These are phyloP conservation scores for Trichocomaceae sp. DNA, from an alignment of 2,329 filamentous ascomycete species.

Conservation along the genomic window DNA sequence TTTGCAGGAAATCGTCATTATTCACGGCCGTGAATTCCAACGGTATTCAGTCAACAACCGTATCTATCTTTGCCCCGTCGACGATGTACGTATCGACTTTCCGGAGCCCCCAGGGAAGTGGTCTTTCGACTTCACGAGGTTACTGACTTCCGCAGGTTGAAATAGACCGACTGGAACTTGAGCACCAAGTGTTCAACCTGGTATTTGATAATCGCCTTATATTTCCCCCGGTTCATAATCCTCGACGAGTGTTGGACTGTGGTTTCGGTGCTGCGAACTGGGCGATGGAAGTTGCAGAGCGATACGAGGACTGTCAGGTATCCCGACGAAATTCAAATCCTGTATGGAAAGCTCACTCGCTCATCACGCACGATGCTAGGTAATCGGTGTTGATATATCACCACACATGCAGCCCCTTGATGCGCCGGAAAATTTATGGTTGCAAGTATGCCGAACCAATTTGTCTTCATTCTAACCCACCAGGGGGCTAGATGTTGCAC, in stretches of 20 bases:
- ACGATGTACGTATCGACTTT: slow-evolving; percentile 52
- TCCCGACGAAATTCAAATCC: slow-evolving; percentile 17
- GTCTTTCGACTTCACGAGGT: neutral
- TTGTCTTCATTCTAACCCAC: neutral
- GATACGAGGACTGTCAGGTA: slow-evolving; percentile 60
- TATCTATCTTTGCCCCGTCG: slow-evolving; percentile 62
- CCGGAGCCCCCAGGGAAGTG: neutral
- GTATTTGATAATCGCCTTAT: slow-evolving; percentile 63
- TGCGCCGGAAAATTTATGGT: slow-evolving; percentile 58
- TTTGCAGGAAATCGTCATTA: slow-evolving; percentile 53
- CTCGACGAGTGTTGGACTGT: slow-evolving; percentile 61
- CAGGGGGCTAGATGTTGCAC: neutral
- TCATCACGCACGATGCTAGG: slow-evolving; percentile 39
- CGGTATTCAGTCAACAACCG: slow-evolving; percentile 58
- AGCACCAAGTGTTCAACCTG: slow-evolving; percentile 56
- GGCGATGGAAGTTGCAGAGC: slow-evolving; percentile 61
- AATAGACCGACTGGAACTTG: slow-evolving; percentile 56
- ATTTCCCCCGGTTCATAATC: slow-evolving; percentile 58
- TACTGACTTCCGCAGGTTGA: slow-evolving; percentile 52
- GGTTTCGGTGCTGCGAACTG: slow-evolving; percentile 66
- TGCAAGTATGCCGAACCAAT: slow-evolving; percentile 45
- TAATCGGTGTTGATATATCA: slow-evolving; percentile 65
- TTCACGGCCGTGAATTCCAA: slow-evolving; percentile 61
- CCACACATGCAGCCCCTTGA: slow-evolving; percentile 63
- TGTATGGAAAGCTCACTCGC: slow-evolving; percentile 1